phyloP scores from a whole-genome alignment of 805 yeast genomes.

The Brettanomyces naardenensis region DNA sequence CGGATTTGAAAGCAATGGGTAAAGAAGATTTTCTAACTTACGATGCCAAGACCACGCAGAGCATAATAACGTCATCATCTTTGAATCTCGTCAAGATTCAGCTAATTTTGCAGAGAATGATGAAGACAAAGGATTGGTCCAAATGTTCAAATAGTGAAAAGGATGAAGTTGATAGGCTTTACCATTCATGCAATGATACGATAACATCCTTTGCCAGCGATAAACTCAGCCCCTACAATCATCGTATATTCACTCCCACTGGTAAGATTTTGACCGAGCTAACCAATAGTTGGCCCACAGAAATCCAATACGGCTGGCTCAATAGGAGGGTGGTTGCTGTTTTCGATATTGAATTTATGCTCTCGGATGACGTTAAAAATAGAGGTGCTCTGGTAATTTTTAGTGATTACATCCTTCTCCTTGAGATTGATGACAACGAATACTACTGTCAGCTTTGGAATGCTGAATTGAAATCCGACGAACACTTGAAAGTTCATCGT shows the following conservation, averaged over 20 bases:
- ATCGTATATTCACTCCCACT: slow-evolving; percentile 80
- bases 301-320: slow-evolving; percentile 83
- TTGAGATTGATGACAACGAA: slow-evolving; percentile 42
- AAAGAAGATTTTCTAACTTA: slow-evolving; percentile 25
- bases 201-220: slow-evolving; percentile 77
- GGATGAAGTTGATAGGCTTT: slow-evolving; percentile 31
- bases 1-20: slow-evolving; percentile 25
- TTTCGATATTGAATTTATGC: slow-evolving; percentile 30
- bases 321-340: slow-evolving; percentile 80
- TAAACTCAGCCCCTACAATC: slow-evolving; percentile 40
- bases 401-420: slow-evolving; percentile 68
- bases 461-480: slow-evolving; percentile 1
- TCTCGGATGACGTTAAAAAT: slow-evolving; percentile 22
- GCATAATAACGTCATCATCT: slow-evolving; percentile 54
- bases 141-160: slow-evolving; percentile 10
- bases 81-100: slow-evolving; percentile 66
- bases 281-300: slow-evolving; percentile 82
- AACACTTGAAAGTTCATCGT: slow-evolving; percentile 22
- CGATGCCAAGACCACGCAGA: slow-evolving; percentile 46
- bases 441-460: slow-evolving; percentile 23
- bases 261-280: slow-evolving; percentile 82
- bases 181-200: slow-evolving; percentile 49
- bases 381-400: slow-evolving; percentile 64
- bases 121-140: slow-evolving; percentile 41
- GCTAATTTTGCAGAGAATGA: slow-evolving; percentile 56